Conservation (phyloP, 2,329 filamentous ascomycete species). For the Knoxdaviesia proteae region DNA sequence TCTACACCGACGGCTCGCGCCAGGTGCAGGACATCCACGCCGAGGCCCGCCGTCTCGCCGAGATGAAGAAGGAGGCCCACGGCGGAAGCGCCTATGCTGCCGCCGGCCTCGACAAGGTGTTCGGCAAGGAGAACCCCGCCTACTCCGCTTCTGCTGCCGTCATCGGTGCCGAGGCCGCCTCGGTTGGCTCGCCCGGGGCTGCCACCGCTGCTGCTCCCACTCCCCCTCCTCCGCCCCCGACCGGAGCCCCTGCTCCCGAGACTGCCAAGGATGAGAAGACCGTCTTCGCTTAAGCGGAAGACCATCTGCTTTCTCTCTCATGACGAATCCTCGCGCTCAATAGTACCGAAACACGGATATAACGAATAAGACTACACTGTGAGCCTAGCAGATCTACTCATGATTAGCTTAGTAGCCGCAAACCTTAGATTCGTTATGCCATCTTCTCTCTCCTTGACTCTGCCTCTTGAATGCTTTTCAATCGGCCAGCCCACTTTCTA, state of each 20-base stretch:
- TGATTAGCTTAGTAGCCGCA: too few relatives aligned
- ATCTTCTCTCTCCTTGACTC: too few relatives aligned
- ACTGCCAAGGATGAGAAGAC: background rate
- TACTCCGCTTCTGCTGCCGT: too few relatives aligned
- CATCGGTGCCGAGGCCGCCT: background rate
- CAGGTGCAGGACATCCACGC: slow-evolving; percentile 87
- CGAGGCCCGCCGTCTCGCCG: slow-evolving; percentile 72
- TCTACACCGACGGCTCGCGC: slow-evolving; percentile 69
- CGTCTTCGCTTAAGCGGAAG: too few relatives aligned
- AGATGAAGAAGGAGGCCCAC: slow-evolving; percentile 55
- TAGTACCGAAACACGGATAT: too few relatives aligned
- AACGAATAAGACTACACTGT: too few relatives aligned
- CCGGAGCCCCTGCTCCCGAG: slow-evolving; percentile 6
- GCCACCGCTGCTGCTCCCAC: background rate
- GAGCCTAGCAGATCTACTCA: too few relatives aligned
- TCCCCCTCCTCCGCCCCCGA: slow-evolving; percentile 3
- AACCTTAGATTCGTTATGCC: too few relatives aligned
- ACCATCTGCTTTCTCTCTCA: too few relatives aligned
- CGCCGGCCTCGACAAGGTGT: slow-evolving; percentile 33
- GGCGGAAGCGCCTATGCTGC: slow-evolving; percentile 39
- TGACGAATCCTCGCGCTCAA: too few relatives aligned
- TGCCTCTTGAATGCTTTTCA: too few relatives aligned
- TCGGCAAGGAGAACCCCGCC: slow-evolving; percentile 27
- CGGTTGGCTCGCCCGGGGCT: slow-evolving; percentile 5
- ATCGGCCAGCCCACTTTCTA: too few relatives aligned